Evolutionary conservation across 2,329 filamentous ascomycete genomes (phyloP), one percentile per base, ranked within the genome.

Genomic region (Lachnellula occidentalis): DNA sequence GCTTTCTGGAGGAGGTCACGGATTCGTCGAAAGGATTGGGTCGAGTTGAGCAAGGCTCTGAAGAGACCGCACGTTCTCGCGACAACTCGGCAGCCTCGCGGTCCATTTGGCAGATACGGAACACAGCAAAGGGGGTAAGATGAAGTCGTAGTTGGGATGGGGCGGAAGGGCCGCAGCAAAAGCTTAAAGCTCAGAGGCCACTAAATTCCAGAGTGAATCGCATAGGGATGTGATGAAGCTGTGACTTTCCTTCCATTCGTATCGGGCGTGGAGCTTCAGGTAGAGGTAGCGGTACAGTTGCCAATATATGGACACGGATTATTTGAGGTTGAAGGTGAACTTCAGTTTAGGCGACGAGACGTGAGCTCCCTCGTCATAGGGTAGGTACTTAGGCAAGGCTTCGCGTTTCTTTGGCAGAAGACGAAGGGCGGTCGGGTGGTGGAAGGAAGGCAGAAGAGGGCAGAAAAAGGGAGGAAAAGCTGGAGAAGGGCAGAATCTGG

Each of bases 21-120:
- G 71, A 73, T 70, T 84, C 81, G 71, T 83, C 77, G 68, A 85
- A 86, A 41, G 83, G 83, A 61, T 86, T 85, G 50, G 80, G 80
- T 59, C 83, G 78, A 62, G 78, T 82, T 65, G 81, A 80, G 70
- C 77, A 77, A 69, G 80, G 78, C 74, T 86, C 83, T 71, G 79
- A 79, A 65, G 81, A 85, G 71, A 76, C 74, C 66, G 79, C 78
- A 71, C 79, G 78, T 73, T 81, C 78, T 76, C 73, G 76, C 70
- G 73, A 73, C 71, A 63, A 58, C 59, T 69, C 64, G 58, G 54
- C 56, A 53, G 63, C 42, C 56, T 65, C 62, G 60, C 58, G 59
- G 61, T 70, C 68, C 68, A 70, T 70, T 69, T 80, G 77, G 64
- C 56, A 63, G 57, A 51, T 53, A 47, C 54, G 17, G 34, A 47